Base-by-base conservation (phyloP, 2,329 filamentous ascomycete genomes). In the Claviceps sp. region DNA sequence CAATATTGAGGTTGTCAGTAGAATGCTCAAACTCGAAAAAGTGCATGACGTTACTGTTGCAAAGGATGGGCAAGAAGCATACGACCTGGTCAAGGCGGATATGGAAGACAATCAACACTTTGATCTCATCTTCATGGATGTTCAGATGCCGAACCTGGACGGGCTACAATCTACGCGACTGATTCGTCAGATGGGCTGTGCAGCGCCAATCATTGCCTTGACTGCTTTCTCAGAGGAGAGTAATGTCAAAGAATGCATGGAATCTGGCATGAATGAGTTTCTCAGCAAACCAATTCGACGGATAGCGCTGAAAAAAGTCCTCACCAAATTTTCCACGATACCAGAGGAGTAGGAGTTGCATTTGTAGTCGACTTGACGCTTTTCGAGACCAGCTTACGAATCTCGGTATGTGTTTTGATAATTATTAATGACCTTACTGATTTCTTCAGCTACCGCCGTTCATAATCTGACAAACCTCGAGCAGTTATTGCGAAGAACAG, bases 71-170 rank as follows among this genome's bases (percentile, higher is more conserved):
- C 87, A 94, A 65, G 87, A 95, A 67, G 90, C 90, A 0, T 87
- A 89, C 54, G 89, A 95, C 55, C 74, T 85, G 30, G 89, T 95
- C 57, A 90, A 89, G 63, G 81, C 81, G 16, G 85, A 82, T 56
- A 93, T 95, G 85, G 80, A 83, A 48, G 77, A 77, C 30, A 77
- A 83, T 50, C 74, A 78, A 51, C 77, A 78, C 2, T 95, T 91
- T 63, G 88, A 95, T 59, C 74, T 96, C 26, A 91, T 96, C 56
- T 93, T 95, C 63, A 96, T 95, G 90, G 90, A 96, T 61, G 85
- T 95, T 7, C 88, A 87, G 68, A 96, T 96, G 90, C 90, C 90
- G 3, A 94, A 93, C 56, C 77, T 96, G 14, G 89, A 95, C 62
- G 90, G 90, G 1, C 71, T 96, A 24, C 85, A 95, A 64, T 90